These are phyloP conservation scores for Trichophyton simii DNA, from an alignment of 2,329 filamentous ascomycete species.

Conservation along the genomic window DNA sequence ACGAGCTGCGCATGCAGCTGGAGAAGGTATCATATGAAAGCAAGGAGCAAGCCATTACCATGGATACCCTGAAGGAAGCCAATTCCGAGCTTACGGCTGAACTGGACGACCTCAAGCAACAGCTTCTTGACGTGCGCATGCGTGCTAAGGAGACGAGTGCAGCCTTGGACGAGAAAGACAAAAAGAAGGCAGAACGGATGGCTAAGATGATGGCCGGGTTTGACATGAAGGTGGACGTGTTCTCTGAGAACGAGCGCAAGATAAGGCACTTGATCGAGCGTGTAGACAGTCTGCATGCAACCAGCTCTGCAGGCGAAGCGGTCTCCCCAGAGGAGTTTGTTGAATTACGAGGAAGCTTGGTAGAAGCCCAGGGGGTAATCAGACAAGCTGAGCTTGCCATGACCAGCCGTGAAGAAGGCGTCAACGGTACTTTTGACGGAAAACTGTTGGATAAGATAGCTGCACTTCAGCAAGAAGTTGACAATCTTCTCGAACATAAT, in stretches of 20 bases:
- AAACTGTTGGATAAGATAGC: slow-evolving; percentile 68
- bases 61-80: slow-evolving; percentile 93
- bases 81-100: slow-evolving; percentile 86
- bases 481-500: slow-evolving; percentile 67
- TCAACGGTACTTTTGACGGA: slow-evolving; percentile 31
- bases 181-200: slow-evolving; percentile 98
- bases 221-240: slow-evolving; percentile 81
- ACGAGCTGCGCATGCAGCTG: slow-evolving; percentile 91
- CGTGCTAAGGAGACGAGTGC: slow-evolving; percentile 86
- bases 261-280: slow-evolving; percentile 75
- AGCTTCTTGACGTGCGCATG: slow-evolving; percentile 91
- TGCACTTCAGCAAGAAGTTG: slow-evolving; percentile 67
- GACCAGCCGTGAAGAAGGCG: slow-evolving; percentile 46
- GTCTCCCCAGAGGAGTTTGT: slow-evolving; percentile 72
- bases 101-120: slow-evolving; percentile 89
- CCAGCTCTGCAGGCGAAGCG: slow-evolving; percentile 62
- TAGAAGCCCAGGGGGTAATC: slow-evolving; percentile 85
- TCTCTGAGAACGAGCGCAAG: slow-evolving; percentile 81
- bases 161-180: slow-evolving; percentile 90
- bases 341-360: slow-evolving; percentile 61
- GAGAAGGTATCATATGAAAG: slow-evolving; percentile 92
- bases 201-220: slow-evolving; percentile 99
- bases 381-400: slow-evolving; percentile 82
- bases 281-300: slow-evolving; percentile 64
- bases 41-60: slow-evolving; percentile 93